These are phyloP conservation scores for Fusarium nisikadoi DNA, from an alignment of 2,329 filamentous ascomycete species.

Conservation along the genomic window DNA sequence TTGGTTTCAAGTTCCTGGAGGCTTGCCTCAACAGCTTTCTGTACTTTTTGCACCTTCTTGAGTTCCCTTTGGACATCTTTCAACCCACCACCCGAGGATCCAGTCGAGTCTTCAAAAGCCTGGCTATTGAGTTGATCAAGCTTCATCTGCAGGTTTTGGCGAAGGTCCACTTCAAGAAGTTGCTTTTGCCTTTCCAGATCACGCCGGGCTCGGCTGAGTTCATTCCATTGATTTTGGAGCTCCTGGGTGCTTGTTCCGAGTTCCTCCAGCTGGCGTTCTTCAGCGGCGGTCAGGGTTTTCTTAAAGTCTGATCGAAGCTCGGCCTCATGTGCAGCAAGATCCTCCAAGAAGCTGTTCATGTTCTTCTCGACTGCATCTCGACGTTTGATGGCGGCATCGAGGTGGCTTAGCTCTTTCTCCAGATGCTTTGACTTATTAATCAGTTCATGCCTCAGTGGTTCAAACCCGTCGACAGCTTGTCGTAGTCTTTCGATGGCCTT, in stretches of 20 bases:
- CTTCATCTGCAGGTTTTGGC: slow-evolving; percentile 87
- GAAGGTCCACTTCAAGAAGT: slow-evolving; percentile 84
- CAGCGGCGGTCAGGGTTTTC: slow-evolving; percentile 83
- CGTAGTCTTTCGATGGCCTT: slow-evolving; percentile 82
- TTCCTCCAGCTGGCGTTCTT: slow-evolving; percentile 82
- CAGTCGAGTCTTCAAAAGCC: slow-evolving; percentile 73
- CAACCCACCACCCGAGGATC: slow-evolving; percentile 71
- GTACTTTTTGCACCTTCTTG: slow-evolving; percentile 76
- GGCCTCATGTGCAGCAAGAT: slow-evolving; percentile 78
- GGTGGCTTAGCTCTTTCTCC: slow-evolving; percentile 76
- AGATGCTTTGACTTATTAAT: slow-evolving; percentile 79
- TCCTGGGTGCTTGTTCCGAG: slow-evolving; percentile 76
- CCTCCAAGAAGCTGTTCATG: slow-evolving; percentile 79
- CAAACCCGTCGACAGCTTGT: slow-evolving; percentile 84
- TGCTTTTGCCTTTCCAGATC: slow-evolving; percentile 85
- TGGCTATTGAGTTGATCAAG: slow-evolving; percentile 86
- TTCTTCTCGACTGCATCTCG: slow-evolving; percentile 78
- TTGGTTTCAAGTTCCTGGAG: slow-evolving; percentile 79
- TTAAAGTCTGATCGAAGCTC: slow-evolving; percentile 91
- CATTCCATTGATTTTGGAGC: slow-evolving; percentile 80
- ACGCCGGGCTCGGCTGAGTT: slow-evolving; percentile 76
- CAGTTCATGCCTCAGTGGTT: slow-evolving; percentile 81
- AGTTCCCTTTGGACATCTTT: slow-evolving; percentile 85
- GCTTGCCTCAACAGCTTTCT: slow-evolving; percentile 74
- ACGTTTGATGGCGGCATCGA: slow-evolving; percentile 74